Evolutionary conservation across 805 yeast genomes (phyloP), one percentile per base, ranked within the genome.

Genomic region (Clavispora carvajalis): DNA sequence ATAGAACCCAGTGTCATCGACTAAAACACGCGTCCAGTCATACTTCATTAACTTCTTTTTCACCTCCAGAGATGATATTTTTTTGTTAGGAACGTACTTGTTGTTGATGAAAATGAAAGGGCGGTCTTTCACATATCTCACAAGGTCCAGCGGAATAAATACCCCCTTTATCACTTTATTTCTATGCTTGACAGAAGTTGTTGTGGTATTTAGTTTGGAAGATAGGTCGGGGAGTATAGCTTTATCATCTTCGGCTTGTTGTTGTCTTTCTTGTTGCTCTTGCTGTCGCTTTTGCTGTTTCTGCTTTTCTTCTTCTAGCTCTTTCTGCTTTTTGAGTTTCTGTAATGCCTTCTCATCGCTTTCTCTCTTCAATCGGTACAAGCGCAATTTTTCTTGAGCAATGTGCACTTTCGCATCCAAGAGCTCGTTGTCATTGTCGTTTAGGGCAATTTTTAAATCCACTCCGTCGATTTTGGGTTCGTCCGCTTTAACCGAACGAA

Each of bases 1-100:
- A 51, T 74, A 87, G 49, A 82, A 82, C 0, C 96, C 96, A 1
- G 72, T 58, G 34, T 58, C 59, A 47, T 84, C 90, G 4, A 78
- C 70, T 36, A 83, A 55, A 2, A 87, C 77, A 40, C 85, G 67
- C 0, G 79, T 74, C 80, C 88, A 83, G 40, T 74, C 76, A 53
- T 82, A 82, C 36, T 71, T 74, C 30, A 71, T 71, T 23, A 87
- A 63, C 22, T 71, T 67, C 21, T 74, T 69, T 51, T 84, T 80
- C 39, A 88, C 64, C 53, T 82, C 87, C 39, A 69, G 70, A 2
- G 79, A 65, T 12, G 71, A 63, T 1, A 80, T 68, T 38, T 68
- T 64, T 38, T 65, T 61, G 0, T 77, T 67, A 2, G 79, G 69
- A 12, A 76, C 70, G 43, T 69, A 73, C 43, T 67, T 69, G 47